A percentile compares a stretch with the other conserved stretches of the same genome.
Evolutionary conservation across 495 filamentous ascomycete species (phyloP).

Genomic region (Annulohypoxylon stygium): DNA sequence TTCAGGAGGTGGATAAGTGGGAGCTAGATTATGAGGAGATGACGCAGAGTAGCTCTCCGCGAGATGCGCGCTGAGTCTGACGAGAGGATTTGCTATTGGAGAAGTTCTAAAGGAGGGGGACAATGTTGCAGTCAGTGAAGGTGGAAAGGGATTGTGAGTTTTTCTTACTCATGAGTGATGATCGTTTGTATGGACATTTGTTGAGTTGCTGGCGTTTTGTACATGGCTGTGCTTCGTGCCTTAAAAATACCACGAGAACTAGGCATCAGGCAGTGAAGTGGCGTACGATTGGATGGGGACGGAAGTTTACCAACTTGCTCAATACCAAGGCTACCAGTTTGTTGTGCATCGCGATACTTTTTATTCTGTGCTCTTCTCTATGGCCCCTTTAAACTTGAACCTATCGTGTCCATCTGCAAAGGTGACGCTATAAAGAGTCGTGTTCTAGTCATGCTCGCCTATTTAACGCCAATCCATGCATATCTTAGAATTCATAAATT

Average conservation of each 20-base stretch:
- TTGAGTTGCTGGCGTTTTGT: conserved; percentile 10
- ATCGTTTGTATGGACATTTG: conserved; percentile 18
- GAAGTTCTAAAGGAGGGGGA: not conserved
- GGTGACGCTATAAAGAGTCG: not conserved
- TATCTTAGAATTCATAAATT: conserved; percentile 28
- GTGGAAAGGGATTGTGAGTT: not conserved
- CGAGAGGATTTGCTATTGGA: not conserved
- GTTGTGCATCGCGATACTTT: conserved; percentile 19
- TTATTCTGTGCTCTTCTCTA: not conserved
- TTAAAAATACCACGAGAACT: not conserved
- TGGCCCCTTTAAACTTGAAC: not conserved
- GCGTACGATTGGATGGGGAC: conserved; percentile 20
- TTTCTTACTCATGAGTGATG: conserved; percentile 29
- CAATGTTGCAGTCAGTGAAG: not conserved
- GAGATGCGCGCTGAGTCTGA: conserved; percentile 52
- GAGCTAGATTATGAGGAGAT: conserved; percentile 63
- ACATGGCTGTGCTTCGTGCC: conserved; percentile 14
- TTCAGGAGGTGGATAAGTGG: conserved; percentile 66
- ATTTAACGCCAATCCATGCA: conserved; percentile 37
- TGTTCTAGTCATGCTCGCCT: conserved; percentile 12
- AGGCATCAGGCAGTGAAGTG: not conserved
- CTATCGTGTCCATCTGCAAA: not conserved
- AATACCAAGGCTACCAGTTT: conserved; percentile 18
- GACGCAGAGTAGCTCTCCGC: conserved; percentile 52
- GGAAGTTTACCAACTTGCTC: conserved; percentile 22